These are phyloP conservation scores for Amphicarpaea edgeworthii DNA, from an alignment of 306 rosid species.

Conservation along the genomic window DNA sequence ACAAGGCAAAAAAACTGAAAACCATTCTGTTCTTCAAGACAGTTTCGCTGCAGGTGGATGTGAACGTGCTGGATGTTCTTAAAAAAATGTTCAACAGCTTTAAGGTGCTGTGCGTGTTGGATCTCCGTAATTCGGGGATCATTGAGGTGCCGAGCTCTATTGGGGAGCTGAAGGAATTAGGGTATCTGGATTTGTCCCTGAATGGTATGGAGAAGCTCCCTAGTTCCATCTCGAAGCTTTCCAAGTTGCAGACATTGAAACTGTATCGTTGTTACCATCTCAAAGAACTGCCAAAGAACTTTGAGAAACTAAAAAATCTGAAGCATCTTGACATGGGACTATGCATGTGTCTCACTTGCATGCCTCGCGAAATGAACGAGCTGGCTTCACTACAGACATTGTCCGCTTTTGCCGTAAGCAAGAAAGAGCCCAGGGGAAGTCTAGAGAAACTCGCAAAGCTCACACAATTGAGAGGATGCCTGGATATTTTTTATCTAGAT, in stretches of 20 bases:
- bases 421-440: neutral
- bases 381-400: constrained; percentile 12
- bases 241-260: constrained; percentile 14
- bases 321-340: constrained; percentile 27
- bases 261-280: neutral
- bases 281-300: constrained; percentile 28
- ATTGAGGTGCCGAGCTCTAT: neutral
- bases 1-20: neutral
- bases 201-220: constrained; percentile 29
- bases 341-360: neutral
- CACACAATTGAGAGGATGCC: neutral
- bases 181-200: constrained; percentile 24
- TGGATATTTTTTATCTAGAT: constrained; percentile 9
- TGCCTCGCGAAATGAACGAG: constrained; percentile 12
- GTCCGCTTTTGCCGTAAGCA: constrained; percentile 6
- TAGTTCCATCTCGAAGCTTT: constrained; percentile 1
- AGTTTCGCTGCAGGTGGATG: too few species aligned
- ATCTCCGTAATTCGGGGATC: constrained; percentile 16
- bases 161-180: neutral
- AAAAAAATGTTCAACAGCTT: neutral
- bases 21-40: constrained; percentile 13
- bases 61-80: neutral
- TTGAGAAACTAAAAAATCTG: neutral
- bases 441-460: neutral
- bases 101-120: neutral